Conservation (phyloP, 805 yeast genomes). For the Metschnikowia chrysomelidarum region DNA sequence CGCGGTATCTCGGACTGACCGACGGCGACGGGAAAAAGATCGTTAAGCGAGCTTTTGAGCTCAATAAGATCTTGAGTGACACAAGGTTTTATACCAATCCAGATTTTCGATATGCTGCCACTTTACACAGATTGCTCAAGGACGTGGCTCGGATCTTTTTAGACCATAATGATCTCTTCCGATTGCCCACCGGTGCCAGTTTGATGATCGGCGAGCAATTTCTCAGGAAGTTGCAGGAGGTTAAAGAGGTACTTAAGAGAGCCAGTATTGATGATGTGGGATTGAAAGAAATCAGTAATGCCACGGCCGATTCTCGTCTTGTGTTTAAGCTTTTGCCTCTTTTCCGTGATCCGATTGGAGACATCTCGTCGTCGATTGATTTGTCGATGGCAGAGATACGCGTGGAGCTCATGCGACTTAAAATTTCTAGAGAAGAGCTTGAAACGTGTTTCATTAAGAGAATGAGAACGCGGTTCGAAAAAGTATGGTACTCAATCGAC, state of each 20-base stretch:
- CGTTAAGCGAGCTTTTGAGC: slow-evolving; percentile 3
- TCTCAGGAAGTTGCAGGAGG: slow-evolving; percentile 2
- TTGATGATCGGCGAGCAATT: slow-evolving; percentile 5
- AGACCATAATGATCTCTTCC: slow-evolving; percentile 10
- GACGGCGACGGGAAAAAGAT: slow-evolving; percentile 4
- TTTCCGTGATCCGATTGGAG: slow-evolving; percentile 10
- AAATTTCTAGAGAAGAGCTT: neutral
- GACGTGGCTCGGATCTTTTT: slow-evolving; percentile 5
- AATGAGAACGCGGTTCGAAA: slow-evolving; percentile 9
- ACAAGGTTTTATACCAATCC: neutral
- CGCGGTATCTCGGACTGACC: slow-evolving; percentile 6
- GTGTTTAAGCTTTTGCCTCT: slow-evolving; percentile 5
- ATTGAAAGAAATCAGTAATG: neutral
- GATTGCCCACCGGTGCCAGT: slow-evolving; percentile 6
- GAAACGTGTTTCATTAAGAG: slow-evolving; percentile 6
- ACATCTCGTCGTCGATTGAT: slow-evolving; percentile 2
- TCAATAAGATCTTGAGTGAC: neutral
- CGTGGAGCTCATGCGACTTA: slow-evolving; percentile 3
- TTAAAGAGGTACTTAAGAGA: neutral
- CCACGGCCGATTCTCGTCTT: slow-evolving; percentile 2
- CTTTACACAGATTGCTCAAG: slow-evolving; percentile 4
- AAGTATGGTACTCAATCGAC: slow-evolving; percentile 11
- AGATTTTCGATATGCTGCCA: slow-evolving; percentile 1
- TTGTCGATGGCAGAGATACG: slow-evolving; percentile 3
- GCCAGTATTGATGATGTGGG: neutral